Base-by-base conservation (phyloP, 768 basidiomycete species). In the Suillus decipiens region DNA sequence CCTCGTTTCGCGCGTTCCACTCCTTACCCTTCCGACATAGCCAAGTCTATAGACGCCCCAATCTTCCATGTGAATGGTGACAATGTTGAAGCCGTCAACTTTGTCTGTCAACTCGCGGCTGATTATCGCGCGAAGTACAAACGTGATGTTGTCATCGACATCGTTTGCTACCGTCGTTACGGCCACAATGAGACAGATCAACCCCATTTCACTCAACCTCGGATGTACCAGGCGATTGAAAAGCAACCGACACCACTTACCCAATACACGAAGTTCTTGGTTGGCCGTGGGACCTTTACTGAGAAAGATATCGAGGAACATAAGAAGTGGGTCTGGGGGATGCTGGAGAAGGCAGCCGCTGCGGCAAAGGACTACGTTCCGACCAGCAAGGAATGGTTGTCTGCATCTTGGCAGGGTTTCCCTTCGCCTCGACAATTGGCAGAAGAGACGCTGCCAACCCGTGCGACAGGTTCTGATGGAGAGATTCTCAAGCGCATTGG, bases 181-280 rank as follows among this genome's bases (percentile, higher is more conserved):
- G 97, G 97, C n/a, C 97, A 99, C 80, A 99, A 99, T 76, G 97
- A 99, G 78, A 98, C 95, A 11, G 97, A 99, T 73, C 97, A 99
- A 76, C 97, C 97, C 31, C 91, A 87, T 76, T 99, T 99, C 82
- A 99, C 97, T 11, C 97, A 99, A 76, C 97, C 97, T 8, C 85
- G 93, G 67, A 99, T 99, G 97, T 99, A 99, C 82, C 85, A 94
- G 76, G 93, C 95, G 36, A 97, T 99, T 73, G 88, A 89, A 78
- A 91, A 93, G 70, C 95, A 99, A 77, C 92, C 92, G 2, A 95
- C 96, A 1, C 87, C 95, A 5, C 83, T 99, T 60, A 90, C 93
- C 8, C 86, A 94, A 74, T 99, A 99, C 80, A 86, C 92, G 66
- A 93, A 96, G 73, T 90, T 92, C 80, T 81, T 99, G 57, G 85